Evolutionary conservation across 2,329 filamentous ascomycete genomes (phyloP).

Genomic region (Drechmeria coniospora): DNA sequence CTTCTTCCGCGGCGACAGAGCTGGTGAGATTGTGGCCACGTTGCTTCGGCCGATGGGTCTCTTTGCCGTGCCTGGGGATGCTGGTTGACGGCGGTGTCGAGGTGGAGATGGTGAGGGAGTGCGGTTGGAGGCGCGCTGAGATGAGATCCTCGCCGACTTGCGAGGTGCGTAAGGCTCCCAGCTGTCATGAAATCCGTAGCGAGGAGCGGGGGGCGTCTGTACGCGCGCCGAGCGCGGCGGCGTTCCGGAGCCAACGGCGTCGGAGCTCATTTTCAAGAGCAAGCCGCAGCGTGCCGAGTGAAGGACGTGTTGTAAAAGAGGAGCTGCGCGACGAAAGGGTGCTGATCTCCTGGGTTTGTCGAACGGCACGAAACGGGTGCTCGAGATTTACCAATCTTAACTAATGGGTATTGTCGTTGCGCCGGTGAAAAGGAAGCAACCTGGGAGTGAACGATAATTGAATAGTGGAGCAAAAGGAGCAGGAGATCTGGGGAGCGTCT

Average conservation of each 20-base stretch:
- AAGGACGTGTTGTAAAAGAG: too few relatives aligned
- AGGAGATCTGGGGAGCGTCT: too few relatives aligned
- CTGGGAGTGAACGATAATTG: too few relatives aligned
- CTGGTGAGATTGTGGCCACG: slow-evolving; percentile 24
- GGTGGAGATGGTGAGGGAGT: slow-evolving; percentile 38
- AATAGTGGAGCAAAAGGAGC: too few relatives aligned
- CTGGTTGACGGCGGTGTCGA: slow-evolving; percentile 12
- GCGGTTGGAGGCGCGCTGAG: slow-evolving; percentile 33
- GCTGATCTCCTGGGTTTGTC: slow-evolving; percentile 3
- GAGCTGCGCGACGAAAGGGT: slow-evolving; percentile 1
- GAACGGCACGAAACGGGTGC: slow-evolving; percentile 5
- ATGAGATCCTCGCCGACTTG: slow-evolving; percentile 50
- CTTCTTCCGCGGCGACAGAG: slow-evolving; percentile 35
- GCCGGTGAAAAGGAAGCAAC: too few relatives aligned
- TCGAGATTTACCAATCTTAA: slow-evolving; percentile 3
- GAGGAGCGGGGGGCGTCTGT: slow-evolving; percentile 54
- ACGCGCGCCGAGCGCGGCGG: slow-evolving; percentile 44
- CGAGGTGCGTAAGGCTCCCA: slow-evolving; percentile 61
- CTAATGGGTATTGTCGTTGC: too few relatives aligned
- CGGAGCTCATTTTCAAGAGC: slow-evolving; percentile 13
- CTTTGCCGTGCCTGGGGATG: slow-evolving; percentile 18
- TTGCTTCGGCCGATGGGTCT: slow-evolving; percentile 13
- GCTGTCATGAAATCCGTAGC: slow-evolving; percentile 49
- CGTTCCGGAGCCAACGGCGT: slow-evolving; percentile 26
- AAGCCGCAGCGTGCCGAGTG: slow-evolving; percentile 4